A percentile compares a stretch with the other conserved stretches of the same genome.
Conservation (phyloP, 1,284 basidiomycete species). For the Malassezia sp. region DNA sequence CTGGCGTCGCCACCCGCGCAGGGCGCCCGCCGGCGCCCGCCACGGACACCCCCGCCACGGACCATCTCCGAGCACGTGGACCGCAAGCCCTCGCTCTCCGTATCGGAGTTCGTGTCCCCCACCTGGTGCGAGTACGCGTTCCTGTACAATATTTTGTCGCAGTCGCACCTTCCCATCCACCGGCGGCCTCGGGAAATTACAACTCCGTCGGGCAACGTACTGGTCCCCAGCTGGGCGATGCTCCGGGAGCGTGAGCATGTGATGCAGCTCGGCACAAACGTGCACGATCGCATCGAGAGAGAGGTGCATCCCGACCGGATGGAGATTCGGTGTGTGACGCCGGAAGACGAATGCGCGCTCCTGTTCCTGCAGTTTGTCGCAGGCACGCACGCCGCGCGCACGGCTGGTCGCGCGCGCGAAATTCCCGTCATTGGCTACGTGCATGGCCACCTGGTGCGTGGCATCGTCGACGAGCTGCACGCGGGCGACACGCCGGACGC, state of each 20-base stretch:
- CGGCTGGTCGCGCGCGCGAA: conserved; percentile 20
- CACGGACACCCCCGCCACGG: neutral
- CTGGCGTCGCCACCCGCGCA: neutral
- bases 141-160: conserved; percentile 29
- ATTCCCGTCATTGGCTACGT: conserved; percentile 36
- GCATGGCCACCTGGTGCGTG: conserved; percentile 28
- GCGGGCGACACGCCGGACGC: neutral
- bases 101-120: conserved; percentile 37
- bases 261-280: conserved; percentile 46
- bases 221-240: conserved; percentile 17
- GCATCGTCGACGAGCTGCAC: conserved; percentile 38
- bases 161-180: conserved; percentile 25
- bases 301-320: conserved; percentile 59
- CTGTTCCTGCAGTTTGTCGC: conserved; percentile 50
- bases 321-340: conserved; percentile 50
- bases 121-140: conserved; percentile 40
- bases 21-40: neutral
- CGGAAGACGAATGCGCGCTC: conserved; percentile 64
- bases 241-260: conserved; percentile 22
- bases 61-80: conserved; percentile 21
- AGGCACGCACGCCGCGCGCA: conserved; percentile 13
- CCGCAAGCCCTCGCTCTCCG: conserved; percentile 26
- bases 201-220: conserved; percentile 21
- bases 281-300: conserved; percentile 68
- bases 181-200: conserved; percentile 27